Conservation (phyloP, 768 basidiomycete species). For the Tylopilus subfusipes region DNA sequence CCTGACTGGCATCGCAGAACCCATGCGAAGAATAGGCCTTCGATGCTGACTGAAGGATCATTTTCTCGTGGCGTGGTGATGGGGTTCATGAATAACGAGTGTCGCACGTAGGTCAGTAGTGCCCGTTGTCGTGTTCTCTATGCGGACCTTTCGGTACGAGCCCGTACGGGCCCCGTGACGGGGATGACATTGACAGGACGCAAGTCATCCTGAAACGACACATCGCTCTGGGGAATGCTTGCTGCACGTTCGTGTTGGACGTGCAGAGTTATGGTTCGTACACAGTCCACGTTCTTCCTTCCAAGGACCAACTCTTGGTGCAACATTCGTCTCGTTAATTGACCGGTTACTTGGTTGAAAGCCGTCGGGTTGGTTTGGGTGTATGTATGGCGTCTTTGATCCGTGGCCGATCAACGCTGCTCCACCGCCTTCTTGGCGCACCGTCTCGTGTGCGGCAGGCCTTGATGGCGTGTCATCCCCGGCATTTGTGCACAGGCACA, state of each 20-base stretch:
- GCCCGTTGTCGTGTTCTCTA: not conserved
- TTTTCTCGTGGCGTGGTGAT: not conserved
- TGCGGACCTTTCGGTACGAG: not conserved
- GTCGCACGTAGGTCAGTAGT: slow-evolving; percentile 14
- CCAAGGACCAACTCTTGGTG: not conserved
- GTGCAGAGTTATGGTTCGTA: not conserved
- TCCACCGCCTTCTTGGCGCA: not conserved
- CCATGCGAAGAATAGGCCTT: no score
- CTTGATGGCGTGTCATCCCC: slow-evolving; percentile 7
- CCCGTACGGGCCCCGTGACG: no score
- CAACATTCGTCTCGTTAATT: not conserved
- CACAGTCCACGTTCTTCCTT: not conserved
- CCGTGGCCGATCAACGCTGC: slow-evolving; percentile 3
- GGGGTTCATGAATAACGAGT: not conserved
- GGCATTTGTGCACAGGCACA: not conserved
- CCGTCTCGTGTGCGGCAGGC: not conserved
- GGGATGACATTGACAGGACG: not conserved
- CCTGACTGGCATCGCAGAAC: no score
- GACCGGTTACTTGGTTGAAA: not conserved
- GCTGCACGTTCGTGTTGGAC: not conserved
- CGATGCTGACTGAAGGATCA: not conserved
- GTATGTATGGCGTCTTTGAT: slow-evolving; percentile 1
- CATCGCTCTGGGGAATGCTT: not conserved
- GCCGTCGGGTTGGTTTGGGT: not conserved
- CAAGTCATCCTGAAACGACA: not conserved